Conservation (phyloP, 164 flowering plant species). For the Annona squamosa region DNA sequence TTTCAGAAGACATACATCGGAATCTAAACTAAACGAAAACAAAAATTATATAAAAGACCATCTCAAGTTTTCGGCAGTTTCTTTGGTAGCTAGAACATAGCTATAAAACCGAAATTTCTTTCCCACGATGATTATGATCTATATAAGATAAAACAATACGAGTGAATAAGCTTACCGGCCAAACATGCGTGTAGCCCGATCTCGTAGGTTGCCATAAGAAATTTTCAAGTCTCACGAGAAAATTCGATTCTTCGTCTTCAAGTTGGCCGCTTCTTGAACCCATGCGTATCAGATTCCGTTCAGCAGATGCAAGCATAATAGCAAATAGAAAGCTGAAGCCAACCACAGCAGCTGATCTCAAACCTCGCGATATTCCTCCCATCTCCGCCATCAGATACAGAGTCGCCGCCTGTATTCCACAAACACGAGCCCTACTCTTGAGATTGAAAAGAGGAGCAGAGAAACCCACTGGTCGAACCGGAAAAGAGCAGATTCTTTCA, state of each 20-base stretch:
- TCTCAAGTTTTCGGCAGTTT: neutral
- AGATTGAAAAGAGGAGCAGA: neutral
- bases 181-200: conserved; percentile 75
- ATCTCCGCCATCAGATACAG: conserved; percentile 34
- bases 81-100: neutral
- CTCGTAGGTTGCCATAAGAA: conserved; percentile 63
- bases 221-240: conserved; percentile 27
- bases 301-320: conserved; percentile 58
- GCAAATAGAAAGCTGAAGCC: conserved; percentile 39
- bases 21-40: neutral
- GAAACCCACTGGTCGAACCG: neutral
- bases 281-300: conserved; percentile 37
- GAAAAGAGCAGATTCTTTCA: neutral
- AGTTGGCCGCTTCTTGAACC: conserved; percentile 15
- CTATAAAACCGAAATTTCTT: neutral
- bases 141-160: neutral
- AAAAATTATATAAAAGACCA: neutral
- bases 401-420: neutral
- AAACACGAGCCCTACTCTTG: neutral
- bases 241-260: conserved; percentile 19
- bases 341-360: conserved; percentile 31
- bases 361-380: conserved; percentile 33
- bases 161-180: conserved; percentile 68
- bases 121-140: neutral
- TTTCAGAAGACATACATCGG: neutral